These are phyloP conservation scores for Talaromyces sp. DNA, from an alignment of 2,329 filamentous ascomycete species.

Conservation along the genomic window DNA sequence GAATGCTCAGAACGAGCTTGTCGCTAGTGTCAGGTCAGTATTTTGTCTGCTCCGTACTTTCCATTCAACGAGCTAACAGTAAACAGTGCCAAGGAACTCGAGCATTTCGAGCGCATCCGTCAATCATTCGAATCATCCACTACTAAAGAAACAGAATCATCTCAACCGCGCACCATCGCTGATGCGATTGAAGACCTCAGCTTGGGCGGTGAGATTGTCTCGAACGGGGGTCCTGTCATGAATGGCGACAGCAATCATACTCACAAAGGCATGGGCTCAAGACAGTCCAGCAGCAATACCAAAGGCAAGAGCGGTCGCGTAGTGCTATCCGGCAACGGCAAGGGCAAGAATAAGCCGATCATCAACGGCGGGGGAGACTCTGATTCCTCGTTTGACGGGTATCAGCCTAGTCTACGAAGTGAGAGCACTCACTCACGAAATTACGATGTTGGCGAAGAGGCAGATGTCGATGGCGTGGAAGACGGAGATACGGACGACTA, in stretches of 20 bases:
- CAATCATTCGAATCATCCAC: conserved; percentile 69
- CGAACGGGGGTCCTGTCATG: conserved; percentile 22
- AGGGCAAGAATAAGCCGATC: conserved; percentile 38
- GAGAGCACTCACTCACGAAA: conserved; percentile 19
- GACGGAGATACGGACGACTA: conserved; percentile 39
- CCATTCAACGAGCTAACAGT: conserved; percentile 23
- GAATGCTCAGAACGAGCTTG: conserved; percentile 74
- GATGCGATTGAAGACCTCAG: conserved; percentile 38
- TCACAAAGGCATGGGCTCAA: conserved; percentile 33
- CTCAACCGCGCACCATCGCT: conserved; percentile 34
- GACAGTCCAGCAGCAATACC: conserved; percentile 19
- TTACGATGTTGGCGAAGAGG: conserved; percentile 27
- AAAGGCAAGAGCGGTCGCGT: conserved; percentile 29
- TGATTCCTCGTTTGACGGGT: conserved; percentile 28
- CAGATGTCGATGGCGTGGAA: conserved; percentile 25
- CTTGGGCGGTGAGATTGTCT: conserved; percentile 24
- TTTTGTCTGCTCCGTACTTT: not conserved
- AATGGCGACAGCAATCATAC: conserved; percentile 20
- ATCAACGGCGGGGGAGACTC: conserved; percentile 33
- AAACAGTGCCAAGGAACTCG: conserved; percentile 76
- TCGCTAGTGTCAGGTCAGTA: conserved; percentile 72
- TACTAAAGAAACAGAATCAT: conserved; percentile 41
- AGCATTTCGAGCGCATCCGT: conserved; percentile 84
- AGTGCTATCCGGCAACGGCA: conserved; percentile 23
- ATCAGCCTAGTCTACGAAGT: conserved; percentile 15